Conservation (phyloP, 306 rosid species). For the Rosa chinensis region DNA sequence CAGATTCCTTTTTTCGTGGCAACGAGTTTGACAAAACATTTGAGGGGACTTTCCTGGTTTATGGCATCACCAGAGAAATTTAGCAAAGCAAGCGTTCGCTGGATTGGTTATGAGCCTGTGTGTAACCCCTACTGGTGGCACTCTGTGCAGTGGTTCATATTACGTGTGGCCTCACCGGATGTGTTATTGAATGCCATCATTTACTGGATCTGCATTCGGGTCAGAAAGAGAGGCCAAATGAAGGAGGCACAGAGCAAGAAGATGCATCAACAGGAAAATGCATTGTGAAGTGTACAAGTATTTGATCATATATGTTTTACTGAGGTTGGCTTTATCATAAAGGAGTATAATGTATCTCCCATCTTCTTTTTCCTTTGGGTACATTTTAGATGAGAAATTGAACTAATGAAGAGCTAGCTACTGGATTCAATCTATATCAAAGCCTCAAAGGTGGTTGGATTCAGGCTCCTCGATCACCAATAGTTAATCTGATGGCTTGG, state of each 20-base stretch:
- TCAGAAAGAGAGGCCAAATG: slow-evolving; percentile 15
- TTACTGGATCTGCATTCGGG: not conserved
- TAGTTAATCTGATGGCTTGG: too few species aligned
- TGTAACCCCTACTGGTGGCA: slow-evolving; percentile 34
- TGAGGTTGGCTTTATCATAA: not conserved
- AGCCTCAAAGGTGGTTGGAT: too few species aligned
- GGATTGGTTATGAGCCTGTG: slow-evolving; percentile 27
- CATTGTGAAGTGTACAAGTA: too few species aligned
- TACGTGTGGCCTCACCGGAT: slow-evolving; percentile 9
- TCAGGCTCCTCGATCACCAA: too few species aligned
- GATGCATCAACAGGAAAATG: not conserved
- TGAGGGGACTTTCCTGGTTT: slow-evolving; percentile 13
- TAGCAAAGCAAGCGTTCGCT: slow-evolving; percentile 32
- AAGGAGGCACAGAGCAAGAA: slow-evolving; percentile 14
- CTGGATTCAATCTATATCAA: not conserved
- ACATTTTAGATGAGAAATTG: not conserved
- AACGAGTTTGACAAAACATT: slow-evolving; percentile 27
- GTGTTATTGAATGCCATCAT: not conserved
- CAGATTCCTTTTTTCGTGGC: slow-evolving; percentile 33
- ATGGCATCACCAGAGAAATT: slow-evolving; percentile 27
- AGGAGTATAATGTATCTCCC: not conserved
- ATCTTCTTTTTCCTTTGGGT: not conserved
- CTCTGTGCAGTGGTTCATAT: slow-evolving; percentile 23
- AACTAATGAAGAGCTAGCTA: not conserved
- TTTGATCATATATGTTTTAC: not conserved